Percentiles rank a stretch among this genome's conserved stretches.
Conservation (phyloP, 257 asterid genomes). For the Ocimum tenuiflorum region DNA sequence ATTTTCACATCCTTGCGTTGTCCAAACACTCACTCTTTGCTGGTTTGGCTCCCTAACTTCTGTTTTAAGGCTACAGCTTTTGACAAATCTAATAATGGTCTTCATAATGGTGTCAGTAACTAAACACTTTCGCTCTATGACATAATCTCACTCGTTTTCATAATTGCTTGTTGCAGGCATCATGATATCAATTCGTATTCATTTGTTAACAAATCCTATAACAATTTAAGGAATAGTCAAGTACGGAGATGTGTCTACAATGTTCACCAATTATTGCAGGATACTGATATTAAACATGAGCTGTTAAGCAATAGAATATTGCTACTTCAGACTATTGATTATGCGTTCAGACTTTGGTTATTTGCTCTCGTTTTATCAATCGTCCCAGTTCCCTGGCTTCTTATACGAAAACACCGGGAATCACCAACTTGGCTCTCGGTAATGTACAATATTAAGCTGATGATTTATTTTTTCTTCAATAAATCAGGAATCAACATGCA, state of each 20-base stretch:
- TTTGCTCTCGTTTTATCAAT: slow-evolving; percentile 67
- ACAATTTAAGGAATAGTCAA: neutral
- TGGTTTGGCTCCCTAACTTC: slow-evolving; percentile 87
- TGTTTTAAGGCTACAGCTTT: slow-evolving; percentile 61
- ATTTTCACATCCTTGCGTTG: neutral
- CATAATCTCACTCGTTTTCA: neutral
- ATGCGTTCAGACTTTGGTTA: slow-evolving; percentile 42
- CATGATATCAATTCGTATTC: neutral
- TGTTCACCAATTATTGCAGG: slow-evolving; percentile 19
- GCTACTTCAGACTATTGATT: slow-evolving; percentile 48
- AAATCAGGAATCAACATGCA: neutral
- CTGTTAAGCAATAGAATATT: slow-evolving; percentile 50
- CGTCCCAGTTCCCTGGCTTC: slow-evolving; percentile 89
- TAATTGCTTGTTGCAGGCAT: neutral
- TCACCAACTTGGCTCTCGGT: slow-evolving; percentile 77
- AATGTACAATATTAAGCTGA: slow-evolving; percentile 5
- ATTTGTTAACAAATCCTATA: neutral
- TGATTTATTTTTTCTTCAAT: neutral
- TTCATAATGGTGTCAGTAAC: slow-evolving; percentile 81
- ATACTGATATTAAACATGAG: slow-evolving; percentile 24
- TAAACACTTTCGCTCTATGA: neutral
- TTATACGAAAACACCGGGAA: slow-evolving; percentile 76
- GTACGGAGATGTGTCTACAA: neutral
- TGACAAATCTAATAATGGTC: slow-evolving; percentile 52
- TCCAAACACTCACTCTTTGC: slow-evolving; percentile 61